phyloP scores from a whole-genome alignment of 2,329 filamentous ascomycete species.

The Chrysoporthe puriensis region DNA sequence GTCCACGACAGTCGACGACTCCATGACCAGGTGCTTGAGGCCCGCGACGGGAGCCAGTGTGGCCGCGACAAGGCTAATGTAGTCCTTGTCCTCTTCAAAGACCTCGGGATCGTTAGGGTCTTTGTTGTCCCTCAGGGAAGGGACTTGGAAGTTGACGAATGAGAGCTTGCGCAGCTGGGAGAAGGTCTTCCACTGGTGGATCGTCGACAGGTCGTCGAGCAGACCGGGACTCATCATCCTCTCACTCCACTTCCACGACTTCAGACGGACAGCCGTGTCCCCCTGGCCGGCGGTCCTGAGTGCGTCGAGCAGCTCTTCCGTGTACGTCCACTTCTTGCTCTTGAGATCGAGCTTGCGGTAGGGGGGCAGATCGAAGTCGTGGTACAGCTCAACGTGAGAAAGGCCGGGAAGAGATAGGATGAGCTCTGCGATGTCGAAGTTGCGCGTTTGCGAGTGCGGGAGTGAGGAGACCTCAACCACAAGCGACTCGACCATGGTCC shows the following conservation, averaged over 20 bases:
- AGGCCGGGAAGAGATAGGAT: slow-evolving; percentile 69
- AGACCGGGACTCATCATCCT: slow-evolving; percentile 53
- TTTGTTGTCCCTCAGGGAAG: slow-evolving; percentile 49
- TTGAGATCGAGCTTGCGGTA: slow-evolving; percentile 59
- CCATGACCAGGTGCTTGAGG: slow-evolving; percentile 71
- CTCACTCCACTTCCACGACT: slow-evolving; percentile 66
- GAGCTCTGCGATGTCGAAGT: slow-evolving; percentile 52
- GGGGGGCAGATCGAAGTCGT: slow-evolving; percentile 69
- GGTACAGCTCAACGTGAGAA: slow-evolving; percentile 71
- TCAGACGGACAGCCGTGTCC: slow-evolving; percentile 42
- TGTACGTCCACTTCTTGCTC: slow-evolving; percentile 71
- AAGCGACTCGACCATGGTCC: slow-evolving; percentile 68
- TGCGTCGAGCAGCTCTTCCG: slow-evolving; percentile 65
- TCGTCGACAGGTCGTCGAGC: slow-evolving; percentile 49
- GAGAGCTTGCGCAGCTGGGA: slow-evolving; percentile 56
- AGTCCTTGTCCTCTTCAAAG: slow-evolving; percentile 38
- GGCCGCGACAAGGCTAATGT: slow-evolving; percentile 47
- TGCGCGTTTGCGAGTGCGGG: slow-evolving; percentile 57
- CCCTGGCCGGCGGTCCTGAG: slow-evolving; percentile 54
- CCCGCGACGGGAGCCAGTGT: slow-evolving; percentile 58
- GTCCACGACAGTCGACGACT: slow-evolving; percentile 75
- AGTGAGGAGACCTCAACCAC: slow-evolving; percentile 67
- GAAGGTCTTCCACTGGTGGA: slow-evolving; percentile 64
- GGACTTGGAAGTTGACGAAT: slow-evolving; percentile 67
- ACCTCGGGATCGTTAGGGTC: slow-evolving; percentile 44